phyloP scores from a whole-genome alignment of 106 monocot genomes.

The Phalaenopsis equestris region DNA sequence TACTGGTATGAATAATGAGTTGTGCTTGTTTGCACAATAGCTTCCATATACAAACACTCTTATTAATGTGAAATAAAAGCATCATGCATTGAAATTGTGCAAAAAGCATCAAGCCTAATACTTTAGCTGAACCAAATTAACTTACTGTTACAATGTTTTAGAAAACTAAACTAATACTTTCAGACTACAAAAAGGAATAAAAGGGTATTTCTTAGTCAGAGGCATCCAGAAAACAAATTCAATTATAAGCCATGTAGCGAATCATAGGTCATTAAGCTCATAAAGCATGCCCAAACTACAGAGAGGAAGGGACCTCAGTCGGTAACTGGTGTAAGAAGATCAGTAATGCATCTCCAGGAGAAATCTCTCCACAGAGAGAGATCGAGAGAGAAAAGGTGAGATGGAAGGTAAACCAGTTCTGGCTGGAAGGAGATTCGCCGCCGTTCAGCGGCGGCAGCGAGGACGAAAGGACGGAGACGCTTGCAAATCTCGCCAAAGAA shows the following conservation, averaged over 20 bases:
- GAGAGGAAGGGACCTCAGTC: not conserved
- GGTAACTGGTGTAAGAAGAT: not conserved
- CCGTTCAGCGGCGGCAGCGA: slow-evolving; percentile 3
- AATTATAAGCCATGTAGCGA: not conserved
- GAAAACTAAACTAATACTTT: not conserved
- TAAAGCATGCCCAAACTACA: not conserved
- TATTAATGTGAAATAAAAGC: not conserved
- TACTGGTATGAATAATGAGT: not conserved
- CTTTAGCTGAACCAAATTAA: not conserved
- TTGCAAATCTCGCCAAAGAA: not conserved
- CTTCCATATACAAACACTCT: not conserved
- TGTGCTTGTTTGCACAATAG: not conserved
- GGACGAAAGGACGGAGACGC: not conserved
- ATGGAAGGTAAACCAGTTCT: too few species aligned
- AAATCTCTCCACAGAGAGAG: too few species aligned
- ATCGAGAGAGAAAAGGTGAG: not conserved
- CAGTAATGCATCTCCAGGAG: not conserved
- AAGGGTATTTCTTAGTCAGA: not conserved
- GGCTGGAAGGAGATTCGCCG: not conserved
- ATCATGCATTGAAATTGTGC: not conserved
- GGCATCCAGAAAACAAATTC: not conserved
- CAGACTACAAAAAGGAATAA: not conserved
- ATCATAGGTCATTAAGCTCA: not conserved
- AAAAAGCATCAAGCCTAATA: not conserved
- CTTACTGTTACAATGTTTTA: not conserved